A percentile compares a stretch with the other conserved stretches of the same genome.
phyloP scores from a whole-genome alignment of 768 basidiomycete genomes.

The Serendipita sp. region DNA sequence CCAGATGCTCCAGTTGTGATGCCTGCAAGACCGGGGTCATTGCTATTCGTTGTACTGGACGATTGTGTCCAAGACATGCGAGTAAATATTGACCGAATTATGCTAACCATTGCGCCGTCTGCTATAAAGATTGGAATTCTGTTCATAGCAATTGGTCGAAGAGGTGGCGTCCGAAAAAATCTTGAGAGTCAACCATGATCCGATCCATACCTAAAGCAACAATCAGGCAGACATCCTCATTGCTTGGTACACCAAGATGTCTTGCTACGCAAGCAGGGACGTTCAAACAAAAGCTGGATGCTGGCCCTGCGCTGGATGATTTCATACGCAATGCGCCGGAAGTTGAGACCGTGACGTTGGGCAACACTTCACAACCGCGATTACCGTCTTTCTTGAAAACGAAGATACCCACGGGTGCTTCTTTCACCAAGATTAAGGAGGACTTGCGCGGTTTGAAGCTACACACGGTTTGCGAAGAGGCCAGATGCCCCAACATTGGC shows the following conservation, averaged over 20 bases:
- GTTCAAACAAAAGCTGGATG: constrained; percentile 24
- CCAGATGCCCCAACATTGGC: constrained; percentile 97
- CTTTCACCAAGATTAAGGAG: constrained; percentile 85
- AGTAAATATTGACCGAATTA: background rate
- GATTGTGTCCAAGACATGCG: too few species aligned
- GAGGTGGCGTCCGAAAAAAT: background rate
- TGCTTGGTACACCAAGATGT: background rate
- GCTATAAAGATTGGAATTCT: background rate
- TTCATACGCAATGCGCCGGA: constrained; percentile 45
- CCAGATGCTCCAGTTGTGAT: background rate
- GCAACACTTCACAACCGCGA: constrained; percentile 56
- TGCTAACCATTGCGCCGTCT: background rate
- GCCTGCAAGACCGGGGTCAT: background rate
- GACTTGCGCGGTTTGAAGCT: constrained; percentile 81
- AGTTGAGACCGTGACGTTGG: constrained; percentile 41
- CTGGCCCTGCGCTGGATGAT: constrained; percentile 64
- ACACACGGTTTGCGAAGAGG: constrained; percentile 97
- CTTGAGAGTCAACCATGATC: background rate
- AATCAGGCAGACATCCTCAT: background rate
- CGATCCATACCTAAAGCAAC: background rate
- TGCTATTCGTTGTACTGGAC: background rate
- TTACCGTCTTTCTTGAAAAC: constrained; percentile 82
- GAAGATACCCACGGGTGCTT: constrained; percentile 72
- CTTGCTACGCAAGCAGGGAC: background rate
- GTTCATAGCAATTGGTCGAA: background rate